Percentiles rank a stretch among this genome's conserved stretches.
phyloP scores from a whole-genome alignment of 257 asterid genomes.

The Solanum medicagineum region DNA sequence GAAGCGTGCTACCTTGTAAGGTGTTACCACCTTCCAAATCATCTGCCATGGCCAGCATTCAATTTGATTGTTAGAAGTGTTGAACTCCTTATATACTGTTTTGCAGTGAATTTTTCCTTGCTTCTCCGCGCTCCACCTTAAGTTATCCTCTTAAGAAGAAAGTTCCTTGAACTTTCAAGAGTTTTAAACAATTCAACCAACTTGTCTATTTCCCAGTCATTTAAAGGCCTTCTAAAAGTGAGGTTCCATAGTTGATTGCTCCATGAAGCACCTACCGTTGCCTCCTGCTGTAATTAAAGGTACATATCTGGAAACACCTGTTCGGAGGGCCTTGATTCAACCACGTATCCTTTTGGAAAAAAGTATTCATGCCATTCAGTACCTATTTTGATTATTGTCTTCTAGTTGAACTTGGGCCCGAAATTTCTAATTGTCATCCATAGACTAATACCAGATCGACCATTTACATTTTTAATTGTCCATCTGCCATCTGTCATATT shows the following conservation, averaged over 20 bases:
- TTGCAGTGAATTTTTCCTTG: neutral
- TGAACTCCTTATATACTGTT: neutral
- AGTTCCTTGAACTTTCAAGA: neutral
- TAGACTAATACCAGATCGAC: no score
- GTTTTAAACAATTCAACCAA: neutral
- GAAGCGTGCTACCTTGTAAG: neutral
- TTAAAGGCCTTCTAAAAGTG: neutral
- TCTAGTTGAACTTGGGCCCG: no score
- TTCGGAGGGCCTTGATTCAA: neutral
- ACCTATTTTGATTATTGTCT: no score
- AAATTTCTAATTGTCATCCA: no score
- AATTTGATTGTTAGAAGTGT: neutral
- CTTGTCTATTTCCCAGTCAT: neutral
- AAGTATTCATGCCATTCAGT: no score
- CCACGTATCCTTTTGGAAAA: no score
- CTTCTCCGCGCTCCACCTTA: neutral
- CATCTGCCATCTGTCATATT: no score
- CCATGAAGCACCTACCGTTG: neutral
- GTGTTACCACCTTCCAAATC: neutral
- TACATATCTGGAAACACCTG: neutral
- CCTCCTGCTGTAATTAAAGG: neutral
- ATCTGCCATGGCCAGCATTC: neutral
- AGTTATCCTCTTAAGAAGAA: neutral
- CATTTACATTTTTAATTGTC: no score
- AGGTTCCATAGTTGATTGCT: neutral